Percentiles rank a stretch among this genome's conserved stretches.
These are phyloP conservation scores for Arthrobotrys megalospora DNA, from an alignment of 2,329 filamentous ascomycete species.

Conservation along the genomic window DNA sequence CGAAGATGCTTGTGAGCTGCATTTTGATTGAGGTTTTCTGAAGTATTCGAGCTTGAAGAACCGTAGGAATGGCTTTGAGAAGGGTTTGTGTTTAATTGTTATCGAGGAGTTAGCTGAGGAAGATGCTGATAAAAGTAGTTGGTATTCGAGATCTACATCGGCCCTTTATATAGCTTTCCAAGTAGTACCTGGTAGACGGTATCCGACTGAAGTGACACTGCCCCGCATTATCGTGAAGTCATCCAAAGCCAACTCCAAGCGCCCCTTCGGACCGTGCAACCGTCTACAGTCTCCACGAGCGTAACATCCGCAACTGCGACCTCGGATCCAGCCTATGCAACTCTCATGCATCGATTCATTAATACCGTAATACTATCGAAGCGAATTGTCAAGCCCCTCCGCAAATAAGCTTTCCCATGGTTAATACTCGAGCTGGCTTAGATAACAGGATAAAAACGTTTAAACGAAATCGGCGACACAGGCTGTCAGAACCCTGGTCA, in stretches of 20 bases:
- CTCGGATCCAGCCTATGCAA: slow-evolving; percentile 33
- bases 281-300: slow-evolving; percentile 40
- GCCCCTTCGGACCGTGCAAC: slow-evolving; percentile 48
- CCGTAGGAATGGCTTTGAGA: neutral
- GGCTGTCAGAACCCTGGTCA: slow-evolving; percentile 1
- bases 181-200: neutral
- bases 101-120: neutral
- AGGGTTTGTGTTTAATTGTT: neutral
- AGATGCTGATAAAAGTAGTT: neutral
- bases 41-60: neutral
- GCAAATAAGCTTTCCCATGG: slow-evolving; percentile 33
- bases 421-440: neutral
- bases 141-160: neutral
- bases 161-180: neutral
- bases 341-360: slow-evolving; percentile 11
- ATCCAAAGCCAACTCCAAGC: neutral
- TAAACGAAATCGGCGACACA: slow-evolving; percentile 29
- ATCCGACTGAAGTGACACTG: neutral
- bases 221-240: slow-evolving; percentile 21
- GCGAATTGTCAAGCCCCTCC: slow-evolving; percentile 24
- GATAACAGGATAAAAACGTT: slow-evolving; percentile 7
- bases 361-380: slow-evolving; percentile 23
- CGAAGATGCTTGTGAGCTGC: slow-evolving; percentile 39
- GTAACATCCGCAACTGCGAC: slow-evolving; percentile 30
- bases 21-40: slow-evolving; percentile 1